Conservation (phyloP, 1,139 yeast genomes). For the Protomyces inundatus region DNA sequence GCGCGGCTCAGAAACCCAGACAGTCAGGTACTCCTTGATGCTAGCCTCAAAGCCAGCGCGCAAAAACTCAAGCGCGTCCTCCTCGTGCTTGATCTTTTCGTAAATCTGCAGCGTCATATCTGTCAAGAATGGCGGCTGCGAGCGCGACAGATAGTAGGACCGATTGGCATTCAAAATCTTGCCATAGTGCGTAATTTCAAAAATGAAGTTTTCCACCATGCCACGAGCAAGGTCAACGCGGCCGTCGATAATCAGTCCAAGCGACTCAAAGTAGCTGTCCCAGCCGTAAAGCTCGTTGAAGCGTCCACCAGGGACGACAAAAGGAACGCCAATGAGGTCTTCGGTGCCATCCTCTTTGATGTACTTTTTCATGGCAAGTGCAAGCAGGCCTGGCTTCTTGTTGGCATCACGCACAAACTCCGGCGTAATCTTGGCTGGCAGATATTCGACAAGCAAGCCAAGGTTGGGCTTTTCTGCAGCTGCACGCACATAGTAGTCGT, state of each 20-base stretch:
- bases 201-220: slow-evolving; percentile 88
- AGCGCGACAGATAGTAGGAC: slow-evolving; percentile 81
- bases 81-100: slow-evolving; percentile 47
- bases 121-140: slow-evolving; percentile 97
- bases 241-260: slow-evolving; percentile 71
- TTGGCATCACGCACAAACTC: slow-evolving; percentile 72
- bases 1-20: slow-evolving; percentile 76
- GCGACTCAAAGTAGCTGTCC: slow-evolving; percentile 92
- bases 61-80: slow-evolving; percentile 54
- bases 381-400: slow-evolving; percentile 77
- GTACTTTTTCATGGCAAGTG: slow-evolving; percentile 59
- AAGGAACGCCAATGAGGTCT: slow-evolving; percentile 65
- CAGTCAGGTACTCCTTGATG: slow-evolving; percentile 73
- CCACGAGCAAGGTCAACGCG: slow-evolving; percentile 70
- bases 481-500: slow-evolving; percentile 57
- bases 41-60: slow-evolving; percentile 67
- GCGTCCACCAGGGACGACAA: slow-evolving; percentile 95
- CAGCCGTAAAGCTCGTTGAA: slow-evolving; percentile 96
- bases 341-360: slow-evolving; percentile 49
- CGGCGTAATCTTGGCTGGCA: slow-evolving; percentile 57
- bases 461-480: slow-evolving; percentile 54
- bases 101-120: slow-evolving; percentile 80
- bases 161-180: slow-evolving; percentile 92
- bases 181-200: slow-evolving; percentile 85
- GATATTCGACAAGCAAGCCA: slow-evolving; percentile 66